Base-by-base conservation (phyloP, 768 basidiomycete genomes). In the Amylocystis lapponica region DNA sequence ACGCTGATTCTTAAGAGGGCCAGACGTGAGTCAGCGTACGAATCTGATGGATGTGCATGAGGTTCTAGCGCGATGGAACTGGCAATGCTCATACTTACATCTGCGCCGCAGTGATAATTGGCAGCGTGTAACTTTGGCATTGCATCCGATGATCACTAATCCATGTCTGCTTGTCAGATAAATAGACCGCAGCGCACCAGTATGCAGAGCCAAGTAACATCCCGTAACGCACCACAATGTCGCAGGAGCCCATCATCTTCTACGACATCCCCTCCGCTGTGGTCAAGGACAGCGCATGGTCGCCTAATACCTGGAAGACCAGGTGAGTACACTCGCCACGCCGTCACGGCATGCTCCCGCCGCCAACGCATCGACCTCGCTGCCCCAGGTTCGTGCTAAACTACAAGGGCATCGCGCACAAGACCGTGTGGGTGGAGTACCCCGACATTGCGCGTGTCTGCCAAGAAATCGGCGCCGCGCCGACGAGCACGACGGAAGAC, bases 391-490 rank as follows among this genome's bases (percentile, higher is more conserved):
- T 43, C 41, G 63, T 64, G 6, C 51, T 71, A 40, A 70, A 71
- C 46, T 58, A 63, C 57, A 73, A 75, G 49, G 55, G 57, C 20
- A 35, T 71, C 19, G 54, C 68, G 1, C 72, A 72, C 58, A 67
- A 62, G 50, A 77, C 76, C 4, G 64, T 69, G 34, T 75, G 72
- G 70, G 54, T 79, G 41, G 76, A 78, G 45, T 74, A 66, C 47
- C 71, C 71, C 3, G 73, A 79, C 40, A 71, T 81, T 39, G 67
- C 58, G 39, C 21, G 39, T 1, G 50, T 58, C 35, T 57, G 57
- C 53, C 62, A 62, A 42, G 58, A 67, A 41, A 44, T 69, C 17
- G 67, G 68, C 1, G 66, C 69, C 2, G 42, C 52, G 1, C 65
- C 72, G 10, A 71, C 67, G 0, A 33, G 30, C 13, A 55, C 37